Evolutionary conservation across 805 yeast species (phyloP).

Genomic region (Metschnikowia santaceciliae): DNA sequence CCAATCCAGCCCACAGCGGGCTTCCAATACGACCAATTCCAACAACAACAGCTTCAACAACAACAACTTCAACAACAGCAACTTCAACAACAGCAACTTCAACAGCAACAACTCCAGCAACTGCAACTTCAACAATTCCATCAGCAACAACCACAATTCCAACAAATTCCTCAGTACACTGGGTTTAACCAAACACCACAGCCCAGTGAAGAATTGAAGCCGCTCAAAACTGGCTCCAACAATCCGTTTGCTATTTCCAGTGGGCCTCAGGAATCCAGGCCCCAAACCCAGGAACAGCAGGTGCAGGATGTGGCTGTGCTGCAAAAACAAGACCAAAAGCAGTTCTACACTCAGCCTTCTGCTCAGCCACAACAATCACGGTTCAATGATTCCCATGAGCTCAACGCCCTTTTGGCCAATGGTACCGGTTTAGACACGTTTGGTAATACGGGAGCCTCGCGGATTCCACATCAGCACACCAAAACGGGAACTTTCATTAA

Average conservation of each 20-base stretch:
- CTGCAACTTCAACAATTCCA: conserved; percentile 13
- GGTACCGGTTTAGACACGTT: conserved; percentile 94
- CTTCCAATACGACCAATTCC: conserved; percentile 38
- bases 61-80: conserved; percentile 28
- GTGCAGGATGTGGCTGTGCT: too few relatives aligned
- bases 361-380: conserved; percentile 26
- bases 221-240: conserved; percentile 67
- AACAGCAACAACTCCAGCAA: conserved; percentile 17
- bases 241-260: conserved; percentile 66
- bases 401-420: conserved; percentile 72
- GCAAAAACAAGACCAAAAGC: background rate
- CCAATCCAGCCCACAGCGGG: conserved; percentile 57
- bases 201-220: conserved; percentile 35
- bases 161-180: conserved; percentile 23
- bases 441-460: conserved; percentile 77
- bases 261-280: conserved; percentile 2
- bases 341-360: conserved; percentile 23
- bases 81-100: conserved; percentile 13
- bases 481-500: conserved; percentile 75
- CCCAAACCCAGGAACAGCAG: background rate
- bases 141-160: conserved; percentile 19
- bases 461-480: conserved; percentile 93
- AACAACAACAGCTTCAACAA: conserved; percentile 28
- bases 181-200: conserved; percentile 16
- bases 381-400: conserved; percentile 50